Evolutionary conservation across 2,329 filamentous ascomycete species (phyloP).

Genomic region (Dichotomopilus funicola): DNA sequence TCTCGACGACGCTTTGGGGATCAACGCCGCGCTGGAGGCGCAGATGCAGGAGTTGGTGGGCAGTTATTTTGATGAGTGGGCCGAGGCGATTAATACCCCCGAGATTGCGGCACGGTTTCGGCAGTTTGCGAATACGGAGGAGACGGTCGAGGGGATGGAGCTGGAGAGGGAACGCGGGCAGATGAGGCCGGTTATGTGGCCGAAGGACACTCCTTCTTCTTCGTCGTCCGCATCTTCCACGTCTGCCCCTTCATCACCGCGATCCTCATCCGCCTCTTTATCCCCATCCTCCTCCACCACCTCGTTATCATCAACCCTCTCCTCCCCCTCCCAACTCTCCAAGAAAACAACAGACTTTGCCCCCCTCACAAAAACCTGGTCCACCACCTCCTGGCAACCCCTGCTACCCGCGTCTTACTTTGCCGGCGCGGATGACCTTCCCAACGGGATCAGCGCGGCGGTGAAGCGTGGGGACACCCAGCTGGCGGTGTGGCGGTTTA

Average conservation of each 20-base stretch:
- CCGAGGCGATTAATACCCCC: conserved; percentile 67
- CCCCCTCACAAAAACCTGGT: conserved; percentile 56
- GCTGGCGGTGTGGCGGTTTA: conserved; percentile 77
- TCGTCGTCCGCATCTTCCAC: too few relatives aligned
- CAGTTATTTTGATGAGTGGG: conserved; percentile 88
- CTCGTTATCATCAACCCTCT: too few relatives aligned
- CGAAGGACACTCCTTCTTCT: conserved; percentile 42
- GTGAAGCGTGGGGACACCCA: conserved; percentile 86
- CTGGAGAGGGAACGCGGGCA: conserved; percentile 67
- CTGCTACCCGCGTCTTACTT: conserved; percentile 67
- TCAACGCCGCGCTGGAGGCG: conserved; percentile 73
- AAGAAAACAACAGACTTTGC: conserved; percentile 53
- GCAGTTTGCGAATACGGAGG: conserved; percentile 78
- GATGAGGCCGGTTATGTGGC: conserved; percentile 69
- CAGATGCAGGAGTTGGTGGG: conserved; percentile 84
- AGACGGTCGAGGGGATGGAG: conserved; percentile 64
- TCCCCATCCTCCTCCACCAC: too few relatives aligned
- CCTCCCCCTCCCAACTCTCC: too few relatives aligned
- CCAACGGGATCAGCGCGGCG: conserved; percentile 67
- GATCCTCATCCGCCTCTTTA: too few relatives aligned
- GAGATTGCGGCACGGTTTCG: conserved; percentile 62
- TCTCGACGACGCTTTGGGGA: conserved; percentile 78
- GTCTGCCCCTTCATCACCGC: too few relatives aligned
- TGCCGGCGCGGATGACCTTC: conserved; percentile 51
- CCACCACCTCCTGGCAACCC: conserved; percentile 67